Conservation (phyloP, 2,329 filamentous ascomycete species). For the Fusarium foetens region DNA sequence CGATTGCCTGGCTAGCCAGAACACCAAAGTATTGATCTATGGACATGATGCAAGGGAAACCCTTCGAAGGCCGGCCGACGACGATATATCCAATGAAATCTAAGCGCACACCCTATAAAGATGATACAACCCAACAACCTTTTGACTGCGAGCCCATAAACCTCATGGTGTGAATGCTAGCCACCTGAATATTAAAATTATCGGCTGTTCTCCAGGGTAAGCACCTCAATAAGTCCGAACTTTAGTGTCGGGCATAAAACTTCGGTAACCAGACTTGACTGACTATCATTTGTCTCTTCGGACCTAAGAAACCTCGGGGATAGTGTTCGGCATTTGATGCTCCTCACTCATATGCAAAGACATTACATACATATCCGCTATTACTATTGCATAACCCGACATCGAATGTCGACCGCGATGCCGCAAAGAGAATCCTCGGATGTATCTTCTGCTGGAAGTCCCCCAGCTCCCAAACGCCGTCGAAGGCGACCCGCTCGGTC, state of each 20-base stretch:
- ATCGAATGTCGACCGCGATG: not conserved
- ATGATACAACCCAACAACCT: not conserved
- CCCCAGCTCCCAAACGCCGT: constrained; percentile 35
- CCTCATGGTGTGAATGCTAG: not conserved
- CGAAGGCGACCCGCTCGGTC: constrained; percentile 41
- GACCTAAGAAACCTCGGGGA: constrained; percentile 24
- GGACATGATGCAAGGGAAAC: not conserved
- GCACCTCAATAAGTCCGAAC: constrained; percentile 30
- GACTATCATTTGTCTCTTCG: not conserved
- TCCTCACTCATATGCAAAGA: constrained; percentile 24
- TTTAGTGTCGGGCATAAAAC: constrained; percentile 28
- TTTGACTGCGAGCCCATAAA: not conserved
- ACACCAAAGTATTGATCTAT: not conserved
- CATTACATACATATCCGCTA: not conserved
- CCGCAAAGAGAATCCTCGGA: constrained; percentile 3
- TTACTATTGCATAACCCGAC: not conserved
- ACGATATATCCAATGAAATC: not conserved
- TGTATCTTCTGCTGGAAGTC: constrained; percentile 4
- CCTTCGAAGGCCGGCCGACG: not conserved
- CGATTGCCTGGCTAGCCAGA: not conserved
- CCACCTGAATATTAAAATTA: not conserved
- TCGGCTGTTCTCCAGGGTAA: constrained; percentile 62
- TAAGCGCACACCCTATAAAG: too few species aligned
- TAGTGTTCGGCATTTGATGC: constrained; percentile 25
- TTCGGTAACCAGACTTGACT: not conserved